Conservation (phyloP, 2,329 filamentous ascomycete species). For the Gnomoniopsis smithogilvyi region DNA sequence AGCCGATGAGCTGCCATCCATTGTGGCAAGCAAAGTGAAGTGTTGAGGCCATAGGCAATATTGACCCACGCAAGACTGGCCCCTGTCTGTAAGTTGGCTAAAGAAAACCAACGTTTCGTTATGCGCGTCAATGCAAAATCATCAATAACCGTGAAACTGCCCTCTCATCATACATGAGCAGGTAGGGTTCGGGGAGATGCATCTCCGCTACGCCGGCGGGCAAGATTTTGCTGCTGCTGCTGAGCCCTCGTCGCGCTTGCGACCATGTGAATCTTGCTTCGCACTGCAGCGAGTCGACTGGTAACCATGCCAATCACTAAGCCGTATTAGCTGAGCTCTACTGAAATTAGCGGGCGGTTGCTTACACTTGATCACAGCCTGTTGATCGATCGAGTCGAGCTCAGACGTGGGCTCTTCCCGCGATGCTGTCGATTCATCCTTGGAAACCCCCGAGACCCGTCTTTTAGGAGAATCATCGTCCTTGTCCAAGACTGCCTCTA, state of each 20-base stretch:
- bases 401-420: conserved; percentile 42
- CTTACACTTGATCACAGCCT: conserved; percentile 71
- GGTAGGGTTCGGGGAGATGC: conserved; percentile 53
- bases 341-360: conserved; percentile 17
- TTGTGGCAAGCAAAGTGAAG: neutral
- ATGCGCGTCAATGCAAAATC: conserved; percentile 23
- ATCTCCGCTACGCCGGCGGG: conserved; percentile 53
- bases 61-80: neutral
- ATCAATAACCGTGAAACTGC: conserved; percentile 26
- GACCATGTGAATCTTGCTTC: conserved; percentile 61
- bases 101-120: neutral
- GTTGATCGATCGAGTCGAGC: conserved; percentile 67
- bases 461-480: conserved; percentile 58
- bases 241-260: conserved; percentile 53
- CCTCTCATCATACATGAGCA: conserved; percentile 38
- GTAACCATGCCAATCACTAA: conserved; percentile 63
- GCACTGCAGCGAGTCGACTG: conserved; percentile 51
- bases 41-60: neutral
- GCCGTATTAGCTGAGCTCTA: conserved; percentile 23
- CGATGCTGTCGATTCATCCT: conserved; percentile 39
- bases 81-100: neutral
- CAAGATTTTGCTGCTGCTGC: conserved; percentile 37
- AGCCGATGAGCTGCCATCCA: neutral
- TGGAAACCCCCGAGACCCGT: conserved; percentile 34
- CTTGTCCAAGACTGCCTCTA: conserved; percentile 88